phyloP scores from a whole-genome alignment of 202 grass and related monocot genomes.

The Hordeum pubiflorum region DNA sequence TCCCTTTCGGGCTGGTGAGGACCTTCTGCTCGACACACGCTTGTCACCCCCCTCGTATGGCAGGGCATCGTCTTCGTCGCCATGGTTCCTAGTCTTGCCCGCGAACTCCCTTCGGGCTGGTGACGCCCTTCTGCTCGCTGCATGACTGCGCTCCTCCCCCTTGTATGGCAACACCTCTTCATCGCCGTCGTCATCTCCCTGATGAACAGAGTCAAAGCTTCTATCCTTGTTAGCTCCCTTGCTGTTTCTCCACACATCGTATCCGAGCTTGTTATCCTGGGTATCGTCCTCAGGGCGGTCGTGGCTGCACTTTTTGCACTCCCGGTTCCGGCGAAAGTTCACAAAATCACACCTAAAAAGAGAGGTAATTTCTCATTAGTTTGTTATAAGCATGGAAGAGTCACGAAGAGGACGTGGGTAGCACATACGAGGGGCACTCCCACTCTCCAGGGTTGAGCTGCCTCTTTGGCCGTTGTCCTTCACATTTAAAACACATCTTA shows the following conservation, averaged over 20 bases:
- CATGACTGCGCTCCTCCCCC: conserved; percentile 22
- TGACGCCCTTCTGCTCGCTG: background rate
- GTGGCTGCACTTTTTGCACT: conserved; percentile 60
- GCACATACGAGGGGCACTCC: conserved; percentile 76
- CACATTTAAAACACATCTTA: conserved; percentile 66
- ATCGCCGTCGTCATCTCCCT: background rate
- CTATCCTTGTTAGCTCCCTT: conserved; percentile 15
- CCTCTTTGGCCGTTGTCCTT: conserved; percentile 54
- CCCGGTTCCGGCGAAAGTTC: conserved; percentile 61
- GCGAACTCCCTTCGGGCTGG: conserved; percentile 17
- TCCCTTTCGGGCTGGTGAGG: conserved; percentile 6
- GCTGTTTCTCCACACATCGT: conserved; percentile 30
- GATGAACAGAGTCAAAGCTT: conserved; percentile 36
- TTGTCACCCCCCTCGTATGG: conserved; percentile 8
- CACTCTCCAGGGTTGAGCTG: conserved; percentile 69
- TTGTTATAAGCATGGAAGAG: background rate
- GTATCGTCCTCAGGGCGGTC: conserved; percentile 47
- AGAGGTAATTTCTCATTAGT: conserved; percentile 1
- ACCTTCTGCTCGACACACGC: conserved; percentile 15
- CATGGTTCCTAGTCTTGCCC: conserved; percentile 2
- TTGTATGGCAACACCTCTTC: conserved; percentile 7
- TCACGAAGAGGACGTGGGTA: background rate
- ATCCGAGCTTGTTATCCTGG: conserved; percentile 27
- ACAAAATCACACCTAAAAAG: conserved; percentile 55
- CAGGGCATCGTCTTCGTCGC: background rate